These are phyloP conservation scores for Brettanomyces bruxellensis DNA, from an alignment of 805 yeast species.

Conservation along the genomic window DNA sequence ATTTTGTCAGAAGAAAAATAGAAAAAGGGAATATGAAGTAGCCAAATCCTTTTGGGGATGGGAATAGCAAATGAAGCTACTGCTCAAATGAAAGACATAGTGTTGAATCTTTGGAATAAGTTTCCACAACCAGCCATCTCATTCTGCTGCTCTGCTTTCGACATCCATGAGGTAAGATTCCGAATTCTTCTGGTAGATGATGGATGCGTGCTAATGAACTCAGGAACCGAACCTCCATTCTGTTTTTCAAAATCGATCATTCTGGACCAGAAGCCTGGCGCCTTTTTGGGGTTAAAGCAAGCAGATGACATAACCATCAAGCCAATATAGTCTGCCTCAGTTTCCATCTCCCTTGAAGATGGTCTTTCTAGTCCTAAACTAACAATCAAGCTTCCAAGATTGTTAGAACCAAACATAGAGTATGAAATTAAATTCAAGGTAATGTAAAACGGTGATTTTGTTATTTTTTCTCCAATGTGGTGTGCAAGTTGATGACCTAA, in stretches of 20 bases:
- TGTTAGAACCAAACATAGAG: slow-evolving; percentile 50
- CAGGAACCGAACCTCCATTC: slow-evolving; percentile 31
- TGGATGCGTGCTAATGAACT: slow-evolving; percentile 85
- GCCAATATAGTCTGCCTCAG: slow-evolving; percentile 94
- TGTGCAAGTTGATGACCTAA: slow-evolving; percentile 91
- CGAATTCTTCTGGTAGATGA: slow-evolving; percentile 62
- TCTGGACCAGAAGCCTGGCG: slow-evolving; percentile 72
- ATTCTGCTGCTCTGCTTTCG: slow-evolving; percentile 38
- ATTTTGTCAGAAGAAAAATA: too few species aligned
- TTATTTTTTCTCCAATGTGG: slow-evolving; percentile 78
- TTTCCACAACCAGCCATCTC: slow-evolving; percentile 16
- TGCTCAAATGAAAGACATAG: too few species aligned
- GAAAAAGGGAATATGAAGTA: too few species aligned
- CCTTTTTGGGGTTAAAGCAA: slow-evolving; percentile 72
- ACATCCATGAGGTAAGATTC: slow-evolving; percentile 62
- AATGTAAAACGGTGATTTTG: slow-evolving; percentile 66
- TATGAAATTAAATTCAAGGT: slow-evolving; percentile 43
- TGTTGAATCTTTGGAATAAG: background rate
- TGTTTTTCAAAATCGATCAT: slow-evolving; percentile 51
- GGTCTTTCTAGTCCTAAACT: slow-evolving; percentile 64
- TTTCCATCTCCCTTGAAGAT: slow-evolving; percentile 86
- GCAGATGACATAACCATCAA: slow-evolving; percentile 85
- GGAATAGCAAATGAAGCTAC: too few species aligned
- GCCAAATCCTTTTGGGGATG: too few species aligned
- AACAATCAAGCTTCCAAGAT: slow-evolving; percentile 42